These are phyloP conservation scores for Solanum microdontum DNA, from an alignment of 257 asterid genomes.

Conservation along the genomic window DNA sequence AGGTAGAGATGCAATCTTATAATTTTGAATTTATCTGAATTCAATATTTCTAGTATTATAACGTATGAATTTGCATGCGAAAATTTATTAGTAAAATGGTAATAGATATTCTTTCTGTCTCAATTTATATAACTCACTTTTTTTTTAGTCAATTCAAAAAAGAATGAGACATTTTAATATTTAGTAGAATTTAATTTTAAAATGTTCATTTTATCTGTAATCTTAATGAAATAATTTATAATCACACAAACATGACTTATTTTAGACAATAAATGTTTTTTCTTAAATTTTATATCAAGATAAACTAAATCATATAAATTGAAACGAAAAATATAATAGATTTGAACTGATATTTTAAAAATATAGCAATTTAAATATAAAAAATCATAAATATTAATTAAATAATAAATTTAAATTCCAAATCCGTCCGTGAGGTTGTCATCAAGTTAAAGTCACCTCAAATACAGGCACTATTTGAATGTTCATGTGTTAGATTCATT, in stretches of 20 bases:
- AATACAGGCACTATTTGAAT: background rate
- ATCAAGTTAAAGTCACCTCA: background rate
- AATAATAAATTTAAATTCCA: background rate
- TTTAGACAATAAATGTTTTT: no score
- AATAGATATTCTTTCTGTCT: background rate
- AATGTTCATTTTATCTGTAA: no score
- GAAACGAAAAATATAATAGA: background rate
- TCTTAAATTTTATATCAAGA: no score
- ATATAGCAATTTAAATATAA: background rate
- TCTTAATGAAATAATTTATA: no score
- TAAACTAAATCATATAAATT: no score
- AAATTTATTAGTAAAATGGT: background rate
- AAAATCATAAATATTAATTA: background rate
- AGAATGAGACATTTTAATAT: no score
- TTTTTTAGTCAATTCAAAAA: no score
- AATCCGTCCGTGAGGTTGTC: accelerated
- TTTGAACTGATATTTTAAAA: background rate
- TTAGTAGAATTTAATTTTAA: no score
- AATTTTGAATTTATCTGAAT: background rate
- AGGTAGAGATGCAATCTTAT: background rate
- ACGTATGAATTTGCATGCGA: background rate
- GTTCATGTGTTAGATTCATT: slow-evolving; percentile 17
- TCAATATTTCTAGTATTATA: background rate
- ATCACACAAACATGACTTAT: background rate
- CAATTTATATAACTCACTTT: no score